Conservation (phyloP, 148 eudicot species). For the Rhododendron mucronatum region DNA sequence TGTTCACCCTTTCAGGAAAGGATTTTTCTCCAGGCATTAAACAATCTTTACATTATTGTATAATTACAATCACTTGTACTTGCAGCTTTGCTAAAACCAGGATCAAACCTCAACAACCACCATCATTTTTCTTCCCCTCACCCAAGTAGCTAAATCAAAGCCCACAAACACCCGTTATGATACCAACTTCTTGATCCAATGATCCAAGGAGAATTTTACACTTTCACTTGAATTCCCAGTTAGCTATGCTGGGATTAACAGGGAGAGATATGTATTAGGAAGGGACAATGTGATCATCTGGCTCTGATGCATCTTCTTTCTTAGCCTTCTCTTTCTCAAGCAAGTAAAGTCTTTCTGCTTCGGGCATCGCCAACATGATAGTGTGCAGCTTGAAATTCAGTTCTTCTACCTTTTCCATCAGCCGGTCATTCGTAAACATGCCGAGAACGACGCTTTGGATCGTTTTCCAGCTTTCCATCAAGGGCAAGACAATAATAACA, state of each 20-base stretch:
- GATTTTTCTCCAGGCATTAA: not conserved
- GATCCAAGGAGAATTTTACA: not conserved
- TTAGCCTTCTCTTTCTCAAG: constrained; percentile 64
- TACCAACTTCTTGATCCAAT: not conserved
- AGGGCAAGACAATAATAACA: constrained; percentile 69
- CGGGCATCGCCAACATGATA: constrained; percentile 58
- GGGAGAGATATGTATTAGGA: not conserved
- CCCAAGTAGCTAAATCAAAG: not conserved
- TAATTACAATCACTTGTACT: not conserved
- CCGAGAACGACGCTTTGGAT: constrained; percentile 57
- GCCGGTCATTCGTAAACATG: constrained; percentile 70
- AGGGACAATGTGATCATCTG: constrained; percentile 5
- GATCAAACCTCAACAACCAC: not conserved
- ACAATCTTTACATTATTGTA: not conserved
- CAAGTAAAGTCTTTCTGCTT: constrained; percentile 60
- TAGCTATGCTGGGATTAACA: not conserved
- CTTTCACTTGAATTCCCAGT: not conserved
- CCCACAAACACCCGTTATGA: not conserved
- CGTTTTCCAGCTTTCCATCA: constrained; percentile 82
- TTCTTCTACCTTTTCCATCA: constrained; percentile 64
- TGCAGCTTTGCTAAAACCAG: not conserved
- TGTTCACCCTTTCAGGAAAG: not conserved
- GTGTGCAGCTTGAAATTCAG: constrained; percentile 50
- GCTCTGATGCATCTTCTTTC: constrained; percentile 41
- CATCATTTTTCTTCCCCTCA: not conserved